phyloP scores from a whole-genome alignment of 345 rosid genomes.

The Eucalyptus viminalis region DNA sequence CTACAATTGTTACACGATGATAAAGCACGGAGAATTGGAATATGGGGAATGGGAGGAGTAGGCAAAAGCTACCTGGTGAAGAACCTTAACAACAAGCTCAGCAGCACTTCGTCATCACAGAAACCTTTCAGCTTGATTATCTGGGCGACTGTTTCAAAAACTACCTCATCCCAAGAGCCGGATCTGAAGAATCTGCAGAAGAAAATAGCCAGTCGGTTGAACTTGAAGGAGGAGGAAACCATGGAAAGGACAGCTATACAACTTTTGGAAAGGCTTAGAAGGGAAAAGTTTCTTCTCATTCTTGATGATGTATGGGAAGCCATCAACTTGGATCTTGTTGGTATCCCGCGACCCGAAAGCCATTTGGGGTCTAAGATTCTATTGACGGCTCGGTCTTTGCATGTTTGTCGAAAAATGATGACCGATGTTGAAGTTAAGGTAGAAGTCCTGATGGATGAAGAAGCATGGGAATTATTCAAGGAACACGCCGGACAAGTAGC shows the following conservation, averaged over 20 bases:
- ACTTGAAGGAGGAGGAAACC: constrained; percentile 1
- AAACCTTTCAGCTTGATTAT: neutral
- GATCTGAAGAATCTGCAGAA: constrained; percentile 1
- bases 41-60: constrained; percentile 21
- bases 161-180: neutral
- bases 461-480: constrained; percentile 9
- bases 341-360: constrained; percentile 1
- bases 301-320: constrained; percentile 18
- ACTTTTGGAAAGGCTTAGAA: neutral
- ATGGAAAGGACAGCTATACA: constrained; percentile 1
- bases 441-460: neutral
- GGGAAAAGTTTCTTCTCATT: constrained; percentile 11
- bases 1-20: neutral
- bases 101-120: neutral
- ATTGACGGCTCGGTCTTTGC: neutral
- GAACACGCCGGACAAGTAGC: constrained; percentile 1
- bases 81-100: constrained; percentile 11
- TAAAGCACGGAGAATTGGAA: neutral
- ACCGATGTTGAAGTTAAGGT: constrained; percentile 1
- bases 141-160: constrained; percentile 12
- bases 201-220: constrained; percentile 14
- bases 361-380: neutral
- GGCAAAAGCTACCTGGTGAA: constrained; percentile 17
- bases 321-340: constrained; percentile 1
- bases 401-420: constrained; percentile 5